Conservation (phyloP, 768 basidiomycete genomes). For the Pisolithus sp. region DNA sequence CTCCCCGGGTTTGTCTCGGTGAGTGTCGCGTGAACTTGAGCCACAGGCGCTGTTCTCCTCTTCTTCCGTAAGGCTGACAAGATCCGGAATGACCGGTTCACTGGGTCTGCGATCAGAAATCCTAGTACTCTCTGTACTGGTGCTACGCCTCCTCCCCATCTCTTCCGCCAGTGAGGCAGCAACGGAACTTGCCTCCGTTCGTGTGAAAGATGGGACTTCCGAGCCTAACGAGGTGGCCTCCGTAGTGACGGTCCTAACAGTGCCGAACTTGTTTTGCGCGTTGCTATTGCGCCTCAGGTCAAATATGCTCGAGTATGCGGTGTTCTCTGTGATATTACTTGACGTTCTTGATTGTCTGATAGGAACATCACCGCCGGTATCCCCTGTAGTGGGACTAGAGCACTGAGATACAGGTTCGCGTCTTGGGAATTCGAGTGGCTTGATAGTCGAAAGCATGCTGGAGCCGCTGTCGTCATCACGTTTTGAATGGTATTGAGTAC, state of each 20-base stretch:
- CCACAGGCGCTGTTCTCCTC: conserved; percentile 48
- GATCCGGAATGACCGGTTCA: conserved; percentile 53
- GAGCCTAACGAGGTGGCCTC: conserved; percentile 61
- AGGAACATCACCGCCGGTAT: conserved; percentile 30
- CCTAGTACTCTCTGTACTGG: conserved; percentile 21
- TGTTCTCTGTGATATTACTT: conserved; percentile 50
- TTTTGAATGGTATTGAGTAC: conserved; percentile 29
- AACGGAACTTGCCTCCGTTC: conserved; percentile 56
- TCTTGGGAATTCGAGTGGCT: conserved; percentile 24
- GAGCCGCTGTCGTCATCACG: conserved; percentile 6
- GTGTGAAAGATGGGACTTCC: conserved; percentile 59
- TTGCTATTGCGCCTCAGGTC: conserved; percentile 41
- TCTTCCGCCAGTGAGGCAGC: conserved; percentile 44
- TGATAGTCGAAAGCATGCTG: conserved; percentile 11
- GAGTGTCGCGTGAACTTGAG: conserved; percentile 36
- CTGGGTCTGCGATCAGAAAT: conserved; percentile 57
- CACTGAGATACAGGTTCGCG: conserved; percentile 35
- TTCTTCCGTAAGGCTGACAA: conserved; percentile 67
- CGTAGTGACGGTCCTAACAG: conserved; percentile 76
- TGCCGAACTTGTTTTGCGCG: conserved; percentile 61
- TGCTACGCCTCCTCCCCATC: conserved; percentile 31
- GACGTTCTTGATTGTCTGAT: conserved; percentile 60
- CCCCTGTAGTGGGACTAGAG: conserved; percentile 27
- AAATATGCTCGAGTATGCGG: conserved; percentile 56
- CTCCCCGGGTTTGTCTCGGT: conserved; percentile 16